Conservation (phyloP, 768 basidiomycete species). For the Termitomyces sp. region DNA sequence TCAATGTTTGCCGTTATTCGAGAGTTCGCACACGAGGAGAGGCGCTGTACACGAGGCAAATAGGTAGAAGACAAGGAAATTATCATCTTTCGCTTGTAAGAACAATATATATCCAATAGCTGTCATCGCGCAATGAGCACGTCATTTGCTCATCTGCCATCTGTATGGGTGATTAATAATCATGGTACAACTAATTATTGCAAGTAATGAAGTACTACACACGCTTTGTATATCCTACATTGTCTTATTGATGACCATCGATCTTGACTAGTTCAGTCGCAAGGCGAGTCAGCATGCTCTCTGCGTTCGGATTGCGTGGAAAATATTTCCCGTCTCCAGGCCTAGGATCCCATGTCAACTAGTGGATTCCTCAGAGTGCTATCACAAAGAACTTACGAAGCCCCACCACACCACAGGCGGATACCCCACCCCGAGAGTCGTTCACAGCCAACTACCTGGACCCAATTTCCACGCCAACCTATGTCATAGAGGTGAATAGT, state of each 20-base stretch:
- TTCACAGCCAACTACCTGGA: conserved; percentile 62
- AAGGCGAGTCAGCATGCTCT: conserved; percentile 62
- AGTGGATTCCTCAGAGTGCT: background rate
- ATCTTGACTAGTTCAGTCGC: conserved; percentile 57
- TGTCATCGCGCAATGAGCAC: conserved; percentile 20
- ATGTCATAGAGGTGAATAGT: conserved; percentile 66
- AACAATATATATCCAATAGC: conserved; percentile 11
- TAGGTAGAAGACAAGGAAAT: background rate
- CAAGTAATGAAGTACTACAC: background rate
- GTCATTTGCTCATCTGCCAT: background rate
- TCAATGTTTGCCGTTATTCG: conserved; percentile 7
- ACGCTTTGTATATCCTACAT: background rate
- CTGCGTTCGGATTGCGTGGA: conserved; percentile 64
- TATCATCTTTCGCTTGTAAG: background rate
- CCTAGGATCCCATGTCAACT: conserved; percentile 26
- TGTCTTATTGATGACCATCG: conserved; percentile 34
- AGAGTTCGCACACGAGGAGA: background rate
- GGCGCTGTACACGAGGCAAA: background rate
- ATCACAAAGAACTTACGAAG: conserved; percentile 43
- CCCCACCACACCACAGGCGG: conserved; percentile 58
- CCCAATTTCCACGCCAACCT: conserved; percentile 70
- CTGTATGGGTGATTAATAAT: background rate
- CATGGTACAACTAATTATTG: background rate
- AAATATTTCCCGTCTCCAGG: conserved; percentile 67
- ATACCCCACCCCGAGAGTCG: conserved; percentile 47